phyloP scores from a whole-genome alignment of 2,329 filamentous ascomycete genomes.

The Alternaria angustiovoidea region DNA sequence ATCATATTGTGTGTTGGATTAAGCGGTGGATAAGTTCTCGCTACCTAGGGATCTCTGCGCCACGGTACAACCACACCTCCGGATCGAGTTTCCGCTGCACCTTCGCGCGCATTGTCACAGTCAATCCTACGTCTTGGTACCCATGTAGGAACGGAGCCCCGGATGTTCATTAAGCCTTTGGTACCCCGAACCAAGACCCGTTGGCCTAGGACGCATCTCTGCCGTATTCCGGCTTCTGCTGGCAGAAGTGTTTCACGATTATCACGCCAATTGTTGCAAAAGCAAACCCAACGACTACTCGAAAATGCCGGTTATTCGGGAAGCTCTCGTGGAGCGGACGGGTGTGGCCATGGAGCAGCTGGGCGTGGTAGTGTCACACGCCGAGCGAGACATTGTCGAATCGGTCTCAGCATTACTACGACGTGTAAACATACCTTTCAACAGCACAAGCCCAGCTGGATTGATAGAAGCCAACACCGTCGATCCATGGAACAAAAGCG shows the following conservation, averaged over 20 bases:
- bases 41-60: constrained; percentile 32
- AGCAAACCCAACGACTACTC: constrained; percentile 21
- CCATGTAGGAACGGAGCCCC: constrained; percentile 43
- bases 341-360: constrained; percentile 42
- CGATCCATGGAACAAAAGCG: constrained; percentile 82
- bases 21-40: constrained; percentile 35
- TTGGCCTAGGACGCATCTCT: constrained; percentile 27
- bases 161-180: constrained; percentile 33
- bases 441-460: constrained; percentile 62
- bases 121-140: constrained; percentile 31
- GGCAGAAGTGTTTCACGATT: constrained; percentile 43
- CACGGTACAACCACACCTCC: constrained; percentile 28
- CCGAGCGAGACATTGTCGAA: constrained; percentile 39
- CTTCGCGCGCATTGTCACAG: constrained; percentile 44
- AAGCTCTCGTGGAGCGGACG: constrained; percentile 38
- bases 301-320: constrained; percentile 47
- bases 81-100: constrained; percentile 37
- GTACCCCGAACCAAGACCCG: constrained; percentile 21
- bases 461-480: constrained; percentile 64
- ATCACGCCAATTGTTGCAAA: constrained; percentile 18
- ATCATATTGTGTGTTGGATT: constrained; percentile 14
- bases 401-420: constrained; percentile 41
- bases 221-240: constrained; percentile 44
- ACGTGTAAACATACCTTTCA: constrained; percentile 65
- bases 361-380: constrained; percentile 35